A percentile compares a stretch with the other conserved stretches of the same genome.
Evolutionary conservation across 306 rosid species (phyloP).

Genomic region (Prunus padus): DNA sequence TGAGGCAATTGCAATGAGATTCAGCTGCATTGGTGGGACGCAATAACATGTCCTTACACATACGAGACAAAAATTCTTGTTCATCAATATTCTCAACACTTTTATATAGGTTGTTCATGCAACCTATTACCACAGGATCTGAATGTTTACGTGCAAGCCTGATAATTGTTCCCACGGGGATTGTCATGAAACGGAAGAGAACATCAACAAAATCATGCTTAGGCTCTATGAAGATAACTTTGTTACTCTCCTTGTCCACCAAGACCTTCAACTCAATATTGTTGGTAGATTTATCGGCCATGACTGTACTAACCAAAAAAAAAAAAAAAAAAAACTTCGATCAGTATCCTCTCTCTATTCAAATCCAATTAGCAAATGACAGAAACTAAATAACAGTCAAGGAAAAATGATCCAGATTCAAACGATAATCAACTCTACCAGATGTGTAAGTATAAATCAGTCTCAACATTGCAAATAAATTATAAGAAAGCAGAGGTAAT

Average conservation of each 20-base stretch:
- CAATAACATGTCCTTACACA: neutral
- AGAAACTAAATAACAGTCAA: no score
- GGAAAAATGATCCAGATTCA: no score
- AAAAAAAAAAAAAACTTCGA: no score
- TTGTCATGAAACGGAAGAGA: constrained; percentile 16
- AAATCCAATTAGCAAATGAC: neutral
- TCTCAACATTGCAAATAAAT: no score
- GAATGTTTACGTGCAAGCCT: neutral
- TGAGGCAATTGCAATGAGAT: neutral
- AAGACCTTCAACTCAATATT: neutral
- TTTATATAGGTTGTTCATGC: neutral
- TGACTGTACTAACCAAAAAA: neutral
- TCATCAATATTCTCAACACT: neutral
- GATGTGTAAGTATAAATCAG: no score
- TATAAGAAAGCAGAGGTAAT: no score
- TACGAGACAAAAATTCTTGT: neutral
- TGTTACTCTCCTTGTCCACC: constrained; percentile 11
- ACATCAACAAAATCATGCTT: neutral
- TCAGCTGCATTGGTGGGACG: neutral
- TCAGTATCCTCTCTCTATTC: neutral
- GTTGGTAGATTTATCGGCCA: neutral
- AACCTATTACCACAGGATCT: neutral
- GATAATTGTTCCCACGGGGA: constrained; percentile 8
- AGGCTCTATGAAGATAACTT: neutral
- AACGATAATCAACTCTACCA: no score